A percentile compares a stretch with the other conserved stretches of the same genome.
Evolutionary conservation across 2,329 filamentous ascomycete genomes (phyloP).

Genomic region (Colletotrichum lindemuthianum): DNA sequence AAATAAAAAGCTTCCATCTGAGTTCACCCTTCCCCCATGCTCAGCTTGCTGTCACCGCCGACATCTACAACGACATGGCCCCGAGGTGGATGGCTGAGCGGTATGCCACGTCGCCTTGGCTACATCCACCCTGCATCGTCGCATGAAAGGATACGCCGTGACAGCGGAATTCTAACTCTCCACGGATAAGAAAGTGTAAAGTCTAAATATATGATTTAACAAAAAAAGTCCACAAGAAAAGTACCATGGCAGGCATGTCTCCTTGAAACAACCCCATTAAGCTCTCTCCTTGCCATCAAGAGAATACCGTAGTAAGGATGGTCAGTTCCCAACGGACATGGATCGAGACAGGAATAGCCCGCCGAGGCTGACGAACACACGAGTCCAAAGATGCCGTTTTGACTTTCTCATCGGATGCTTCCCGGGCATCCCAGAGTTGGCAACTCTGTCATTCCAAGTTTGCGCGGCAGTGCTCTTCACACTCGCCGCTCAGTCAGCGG

Average conservation of each 20-base stretch:
- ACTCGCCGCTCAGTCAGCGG: slow-evolving; percentile 16
- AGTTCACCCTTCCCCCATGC: not conserved
- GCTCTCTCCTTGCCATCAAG: no score
- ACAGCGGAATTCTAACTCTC: slow-evolving; percentile 29
- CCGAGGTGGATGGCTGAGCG: no score
- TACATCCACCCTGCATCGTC: slow-evolving; percentile 17
- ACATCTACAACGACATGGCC: no score
- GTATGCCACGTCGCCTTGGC: not conserved
- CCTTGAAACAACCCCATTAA: slow-evolving; percentile 7
- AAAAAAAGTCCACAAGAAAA: slow-evolving; percentile 1
- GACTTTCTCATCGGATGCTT: not conserved
- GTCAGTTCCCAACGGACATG: no score
- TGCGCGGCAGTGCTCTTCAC: not conserved
- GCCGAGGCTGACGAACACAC: not conserved
- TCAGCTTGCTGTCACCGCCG: no score
- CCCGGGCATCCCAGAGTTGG: not conserved
- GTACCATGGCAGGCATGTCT: slow-evolving; percentile 10
- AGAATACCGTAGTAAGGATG: slow-evolving; percentile 1
- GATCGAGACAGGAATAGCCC: slow-evolving; percentile 13
- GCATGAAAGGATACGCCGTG: slow-evolving; percentile 30
- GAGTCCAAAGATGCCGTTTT: slow-evolving; percentile 10
- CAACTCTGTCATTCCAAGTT: not conserved
- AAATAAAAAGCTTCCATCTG: not conserved
- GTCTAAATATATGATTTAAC: not conserved
- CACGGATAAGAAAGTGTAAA: slow-evolving; percentile 7